Base-by-base conservation (phyloP, 2,329 filamentous ascomycete genomes). In the Hymenoscyphus fructigenus region DNA sequence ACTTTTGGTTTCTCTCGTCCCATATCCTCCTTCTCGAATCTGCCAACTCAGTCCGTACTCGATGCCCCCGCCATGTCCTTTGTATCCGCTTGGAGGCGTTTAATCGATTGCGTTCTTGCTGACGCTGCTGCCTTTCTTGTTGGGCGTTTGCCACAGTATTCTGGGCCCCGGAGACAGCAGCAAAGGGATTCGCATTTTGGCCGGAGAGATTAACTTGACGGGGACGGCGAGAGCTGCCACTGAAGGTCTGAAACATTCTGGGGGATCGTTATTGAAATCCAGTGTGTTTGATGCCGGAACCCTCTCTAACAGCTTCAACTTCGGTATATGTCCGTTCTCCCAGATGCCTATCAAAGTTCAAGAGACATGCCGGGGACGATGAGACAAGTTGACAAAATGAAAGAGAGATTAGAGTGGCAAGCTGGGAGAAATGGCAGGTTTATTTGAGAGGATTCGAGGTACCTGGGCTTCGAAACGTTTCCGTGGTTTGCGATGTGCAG, bases 131-230 rank as follows among this genome's bases (percentile, higher is more conserved):
- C 34, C 95, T 88, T 72, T 97, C 93, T 71, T 93, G 91, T 74
- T 97, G 92, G 32, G 94, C 94, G 72, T 92, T 88, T 56, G 90
- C 91, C 32, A 98, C 85, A 1, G 93, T 90, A 73, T 90, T 89
- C 72, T 92, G 91, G 5, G 91, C 84, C 20, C 88, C 89, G 1
- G 86, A 83, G 17, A 84, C 83, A 70, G 85, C 85, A 66, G 85
- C 88, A 77, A 95, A 96, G 3, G 93, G 92, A 74, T 97, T 96
- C 60, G 83, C 82, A 69, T 86, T 87, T 71, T 93, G 90, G 68
- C 93, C 95, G 70, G 92, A 95, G 67, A 99, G 88, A 79, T 98
- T 97, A 76, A 98, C 92, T 77, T 97, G 93, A 70, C 95, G 89
- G 67, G 90, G 89, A 70, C 91, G 91, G 74, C 92, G 89, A 72